Conservation (phyloP, 768 basidiomycete species). For the Neoboletus magnificus region DNA sequence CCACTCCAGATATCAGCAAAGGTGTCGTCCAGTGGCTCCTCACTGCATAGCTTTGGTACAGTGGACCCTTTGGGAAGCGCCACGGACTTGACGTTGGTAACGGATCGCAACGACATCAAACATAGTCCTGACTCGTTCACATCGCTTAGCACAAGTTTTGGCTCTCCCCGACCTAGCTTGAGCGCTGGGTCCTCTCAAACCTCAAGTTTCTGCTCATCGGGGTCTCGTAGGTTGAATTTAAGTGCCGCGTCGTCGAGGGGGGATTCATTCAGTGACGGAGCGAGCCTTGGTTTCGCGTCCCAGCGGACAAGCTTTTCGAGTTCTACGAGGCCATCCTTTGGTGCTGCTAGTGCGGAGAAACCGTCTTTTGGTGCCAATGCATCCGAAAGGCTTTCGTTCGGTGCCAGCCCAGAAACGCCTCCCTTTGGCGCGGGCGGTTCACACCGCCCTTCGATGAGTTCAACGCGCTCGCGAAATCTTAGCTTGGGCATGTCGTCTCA, state of each 20-base stretch:
- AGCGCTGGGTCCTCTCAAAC: conserved; percentile 30
- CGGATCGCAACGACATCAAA: conserved; percentile 24
- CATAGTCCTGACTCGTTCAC: conserved; percentile 25
- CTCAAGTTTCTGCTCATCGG: conserved; percentile 23
- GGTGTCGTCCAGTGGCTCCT: conserved; percentile 21
- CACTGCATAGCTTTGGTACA: conserved; percentile 14
- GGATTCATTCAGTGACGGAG: conserved; percentile 18
- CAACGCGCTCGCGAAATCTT: conserved; percentile 5
- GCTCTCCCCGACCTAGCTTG: conserved; percentile 25
- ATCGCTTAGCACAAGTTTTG: conserved; percentile 25
- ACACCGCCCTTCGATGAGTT: conserved; percentile 8
- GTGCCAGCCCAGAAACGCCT: conserved; percentile 10
- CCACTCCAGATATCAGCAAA: conserved; percentile 24
- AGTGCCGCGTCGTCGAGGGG: conserved; percentile 17
- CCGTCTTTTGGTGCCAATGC: conserved; percentile 8
- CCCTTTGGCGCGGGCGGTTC: conserved; percentile 9
- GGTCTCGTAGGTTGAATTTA: conserved; percentile 25
- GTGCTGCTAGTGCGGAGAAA: conserved; percentile 15
- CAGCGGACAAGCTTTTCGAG: conserved; percentile 24
- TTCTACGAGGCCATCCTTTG: conserved; percentile 17
- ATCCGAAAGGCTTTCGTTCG: conserved; percentile 21
- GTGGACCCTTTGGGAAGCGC: conserved; percentile 7
- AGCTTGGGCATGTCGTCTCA: conserved; percentile 12
- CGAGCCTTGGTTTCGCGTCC: conserved; percentile 12
- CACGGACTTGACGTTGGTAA: conserved; percentile 24